Evolutionary conservation across 169 alveolate species (phyloP).

Genomic region (Cryptosporidium tyzzeri): DNA sequence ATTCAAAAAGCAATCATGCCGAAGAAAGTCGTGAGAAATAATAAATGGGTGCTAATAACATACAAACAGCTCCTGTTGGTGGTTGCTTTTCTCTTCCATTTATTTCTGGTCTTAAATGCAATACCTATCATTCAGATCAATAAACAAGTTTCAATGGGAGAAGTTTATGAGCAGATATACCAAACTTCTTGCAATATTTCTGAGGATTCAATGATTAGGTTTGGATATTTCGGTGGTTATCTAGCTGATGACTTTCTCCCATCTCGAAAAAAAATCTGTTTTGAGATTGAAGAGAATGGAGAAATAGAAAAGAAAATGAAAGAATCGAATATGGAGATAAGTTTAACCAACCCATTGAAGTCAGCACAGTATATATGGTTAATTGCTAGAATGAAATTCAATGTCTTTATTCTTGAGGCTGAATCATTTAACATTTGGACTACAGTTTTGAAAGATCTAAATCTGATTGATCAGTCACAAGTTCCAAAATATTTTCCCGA

Average conservation of each 20-base stretch:
- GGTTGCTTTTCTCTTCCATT: not conserved
- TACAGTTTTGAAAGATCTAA: not conserved
- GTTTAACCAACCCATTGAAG: constrained; percentile 28
- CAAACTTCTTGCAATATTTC: constrained; percentile 4
- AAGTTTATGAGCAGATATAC: not conserved
- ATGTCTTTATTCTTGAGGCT: constrained; percentile 2
- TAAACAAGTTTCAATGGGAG: not conserved
- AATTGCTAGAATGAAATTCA: constrained; percentile 14
- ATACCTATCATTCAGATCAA: constrained; percentile 3
- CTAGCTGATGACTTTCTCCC: not conserved
- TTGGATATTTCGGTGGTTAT: constrained; percentile 50
- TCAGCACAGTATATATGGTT: constrained; percentile 54
- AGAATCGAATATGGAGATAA: constrained; percentile 7
- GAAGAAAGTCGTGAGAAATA: not conserved
- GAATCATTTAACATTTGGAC: constrained; percentile 32
- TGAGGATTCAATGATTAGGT: not conserved
- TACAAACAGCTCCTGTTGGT: not conserved
- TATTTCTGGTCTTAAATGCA: not conserved
- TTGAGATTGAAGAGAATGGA: constrained; percentile 34
- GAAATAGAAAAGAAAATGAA: constrained; percentile 34
- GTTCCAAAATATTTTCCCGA: constrained; percentile 13
- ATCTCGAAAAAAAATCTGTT: not conserved
- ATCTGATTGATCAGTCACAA: not conserved
- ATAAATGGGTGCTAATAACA: not conserved
- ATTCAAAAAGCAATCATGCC: not conserved